Conservation (phyloP, 805 yeast species). For the Zygotorulaspora chibaensis region DNA sequence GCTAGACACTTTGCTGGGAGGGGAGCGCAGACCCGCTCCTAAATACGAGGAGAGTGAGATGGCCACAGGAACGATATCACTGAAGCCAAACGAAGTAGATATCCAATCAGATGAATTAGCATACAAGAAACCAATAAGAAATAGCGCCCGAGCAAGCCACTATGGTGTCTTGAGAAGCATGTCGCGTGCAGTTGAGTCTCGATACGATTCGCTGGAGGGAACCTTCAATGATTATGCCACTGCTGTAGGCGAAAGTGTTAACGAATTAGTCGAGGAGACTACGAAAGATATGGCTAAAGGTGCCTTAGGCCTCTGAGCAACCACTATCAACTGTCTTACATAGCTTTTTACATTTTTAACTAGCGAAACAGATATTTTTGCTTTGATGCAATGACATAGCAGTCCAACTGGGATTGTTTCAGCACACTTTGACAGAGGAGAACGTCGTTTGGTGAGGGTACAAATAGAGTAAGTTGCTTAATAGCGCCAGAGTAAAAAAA, state of each 20-base stretch:
- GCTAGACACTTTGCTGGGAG: conserved; percentile 64
- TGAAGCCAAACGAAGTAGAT: conserved; percentile 19
- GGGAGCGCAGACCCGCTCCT: conserved; percentile 62
- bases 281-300: conserved; percentile 49
- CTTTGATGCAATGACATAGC: no score
- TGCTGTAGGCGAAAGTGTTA: conserved; percentile 49
- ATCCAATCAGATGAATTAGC: conserved; percentile 13
- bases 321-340: background rate
- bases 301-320: conserved; percentile 46
- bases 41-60: conserved; percentile 57
- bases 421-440: no score
- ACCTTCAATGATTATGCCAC: conserved; percentile 55
- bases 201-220: conserved; percentile 51
- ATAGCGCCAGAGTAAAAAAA: no score
- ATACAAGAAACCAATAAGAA: conserved; percentile 47
- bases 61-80: conserved; percentile 42
- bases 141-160: conserved; percentile 29
- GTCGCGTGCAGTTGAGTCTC: conserved; percentile 45
- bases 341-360: no score
- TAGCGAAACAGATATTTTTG: no score
- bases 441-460: no score
- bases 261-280: conserved; percentile 46
- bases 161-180: conserved; percentile 41
- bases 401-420: no score
- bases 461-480: no score